Evolutionary conservation across 1,284 basidiomycete genomes (phyloP), one percentile per base, ranked within the genome.

Genomic region (Boletus semigastroideus): DNA sequence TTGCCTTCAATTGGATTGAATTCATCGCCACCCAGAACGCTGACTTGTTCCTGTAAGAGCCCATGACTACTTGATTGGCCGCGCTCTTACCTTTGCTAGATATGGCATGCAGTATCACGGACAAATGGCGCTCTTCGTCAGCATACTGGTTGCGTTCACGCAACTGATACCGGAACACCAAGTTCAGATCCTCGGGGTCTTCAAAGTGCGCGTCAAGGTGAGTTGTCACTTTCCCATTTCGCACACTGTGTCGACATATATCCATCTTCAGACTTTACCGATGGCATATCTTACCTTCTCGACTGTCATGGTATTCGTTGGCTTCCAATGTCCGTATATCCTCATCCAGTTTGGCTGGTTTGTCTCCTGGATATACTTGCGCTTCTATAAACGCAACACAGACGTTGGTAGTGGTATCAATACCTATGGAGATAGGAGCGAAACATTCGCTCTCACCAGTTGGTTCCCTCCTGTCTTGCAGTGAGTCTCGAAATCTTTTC

Each of bases 341-440:
- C 79, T 97, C 60, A 95, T 99, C 59, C 96, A 98, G 68, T 98
- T 98, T 67, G 96, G 94, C 16, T 99, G 97, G 93, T 89, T 98
- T 55, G 87, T 95, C 9, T 83, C 90, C 25, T 99, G 94, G 89
- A 79, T 92, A 48, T 99, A 98, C 73, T 80, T 99, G 34, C 86
- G 96, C 33, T 99, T 99, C 78, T 94, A 97, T 80, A 97, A 98
- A 74, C 86, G 89, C 66, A 90, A 87, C 57, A 66, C 70, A 30
- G 88, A 91, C 47, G 68, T 78, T 1, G 65, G 82, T 39, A 79
- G 76, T 44, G 84, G 86, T 16, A 73, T 73, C 13, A 80, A 77
- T 16, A 78, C 80, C 4, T 90, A 90, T 68, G 96, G 96, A 17
- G 96, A 99, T 67, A 76, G 94, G 52, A 94, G 90, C 72, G 97